A percentile compares a stretch with the other conserved stretches of the same genome.
Conservation (phyloP, 805 yeast species). For the Candida ortonii region DNA sequence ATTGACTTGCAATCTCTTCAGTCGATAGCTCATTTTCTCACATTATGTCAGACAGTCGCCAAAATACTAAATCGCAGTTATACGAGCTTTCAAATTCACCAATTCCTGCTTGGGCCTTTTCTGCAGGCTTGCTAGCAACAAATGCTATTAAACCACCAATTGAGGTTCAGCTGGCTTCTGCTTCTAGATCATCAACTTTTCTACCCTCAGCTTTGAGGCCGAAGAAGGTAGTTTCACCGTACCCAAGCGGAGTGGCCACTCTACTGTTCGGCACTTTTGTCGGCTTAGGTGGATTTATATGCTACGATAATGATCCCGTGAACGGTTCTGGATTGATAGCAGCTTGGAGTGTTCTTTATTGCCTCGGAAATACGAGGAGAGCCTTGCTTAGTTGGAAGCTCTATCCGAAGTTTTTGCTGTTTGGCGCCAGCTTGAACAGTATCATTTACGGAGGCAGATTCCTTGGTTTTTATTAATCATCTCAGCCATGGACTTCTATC, state of each 20-base stretch:
- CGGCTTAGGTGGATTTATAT: conserved; percentile 69
- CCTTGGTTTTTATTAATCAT: conserved; percentile 41
- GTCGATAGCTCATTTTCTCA: too few relatives aligned
- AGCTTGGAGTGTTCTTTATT: conserved; percentile 79
- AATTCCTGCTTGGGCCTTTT: conserved; percentile 43
- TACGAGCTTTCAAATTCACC: conserved; percentile 37
- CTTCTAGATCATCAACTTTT: conserved; percentile 10
- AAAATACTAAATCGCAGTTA: conserved; percentile 8
- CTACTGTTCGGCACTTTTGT: conserved; percentile 59
- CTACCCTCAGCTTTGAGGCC: conserved; percentile 15
- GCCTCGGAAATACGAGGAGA: conserved; percentile 66
- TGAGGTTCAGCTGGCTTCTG: conserved; percentile 15
- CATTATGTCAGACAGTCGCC: too few relatives aligned
- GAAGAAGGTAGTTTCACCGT: conserved; percentile 20
- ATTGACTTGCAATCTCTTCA: too few relatives aligned
- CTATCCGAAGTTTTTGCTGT: conserved; percentile 58
- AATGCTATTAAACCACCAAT: conserved; percentile 24
- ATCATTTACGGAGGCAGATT: conserved; percentile 68
- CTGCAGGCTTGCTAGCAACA: conserved; percentile 34
- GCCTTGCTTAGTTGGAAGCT: conserved; percentile 53
- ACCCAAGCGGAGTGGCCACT: conserved; percentile 27
- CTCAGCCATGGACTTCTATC: too few relatives aligned
- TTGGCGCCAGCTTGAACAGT: conserved; percentile 60
- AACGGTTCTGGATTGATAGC: conserved; percentile 78
- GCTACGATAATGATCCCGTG: conserved; percentile 69